Conservation (phyloP, 2,329 filamentous ascomycete genomes). For the Hymenoscyphus fraxineus region DNA sequence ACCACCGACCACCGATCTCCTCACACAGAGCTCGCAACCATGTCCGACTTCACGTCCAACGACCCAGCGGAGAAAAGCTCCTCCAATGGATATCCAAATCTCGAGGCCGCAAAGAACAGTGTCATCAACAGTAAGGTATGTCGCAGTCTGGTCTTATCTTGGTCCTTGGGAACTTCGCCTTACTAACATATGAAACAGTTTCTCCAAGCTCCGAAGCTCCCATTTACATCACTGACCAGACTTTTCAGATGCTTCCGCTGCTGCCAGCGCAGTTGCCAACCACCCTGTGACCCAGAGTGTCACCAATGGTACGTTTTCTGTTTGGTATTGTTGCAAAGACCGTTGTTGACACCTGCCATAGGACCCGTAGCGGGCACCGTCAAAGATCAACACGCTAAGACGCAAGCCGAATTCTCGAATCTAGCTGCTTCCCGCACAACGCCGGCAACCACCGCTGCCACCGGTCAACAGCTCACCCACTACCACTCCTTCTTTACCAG, state of each 20-base stretch:
- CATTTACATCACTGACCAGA: constrained; percentile 22
- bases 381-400: constrained; percentile 53
- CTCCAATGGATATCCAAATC: constrained; percentile 13
- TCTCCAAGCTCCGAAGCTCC: constrained; percentile 22
- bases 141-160: constrained; percentile 1
- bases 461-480: constrained; percentile 61
- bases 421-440: constrained; percentile 55
- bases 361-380: constrained; percentile 58
- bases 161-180: constrained; percentile 10
- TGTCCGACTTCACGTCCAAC: constrained; percentile 24
- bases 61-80: constrained; percentile 23
- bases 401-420: constrained; percentile 53
- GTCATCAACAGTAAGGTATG: constrained; percentile 31
- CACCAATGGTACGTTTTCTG: constrained; percentile 28
- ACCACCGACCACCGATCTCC: constrained; percentile 10
- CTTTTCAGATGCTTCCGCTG: constrained; percentile 30
- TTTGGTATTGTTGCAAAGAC: neutral
- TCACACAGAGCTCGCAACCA: constrained; percentile 17
- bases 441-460: constrained; percentile 51
- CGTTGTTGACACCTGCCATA: constrained; percentile 31
- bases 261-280: constrained; percentile 33
- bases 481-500: constrained; percentile 70
- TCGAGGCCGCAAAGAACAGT: constrained; percentile 27
- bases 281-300: constrained; percentile 34
- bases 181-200: constrained; percentile 28